A percentile compares a stretch with the other conserved stretches of the same genome.
Evolutionary conservation across 2,329 filamentous ascomycete species (phyloP).

Genomic region (Ceratocystis papillata): DNA sequence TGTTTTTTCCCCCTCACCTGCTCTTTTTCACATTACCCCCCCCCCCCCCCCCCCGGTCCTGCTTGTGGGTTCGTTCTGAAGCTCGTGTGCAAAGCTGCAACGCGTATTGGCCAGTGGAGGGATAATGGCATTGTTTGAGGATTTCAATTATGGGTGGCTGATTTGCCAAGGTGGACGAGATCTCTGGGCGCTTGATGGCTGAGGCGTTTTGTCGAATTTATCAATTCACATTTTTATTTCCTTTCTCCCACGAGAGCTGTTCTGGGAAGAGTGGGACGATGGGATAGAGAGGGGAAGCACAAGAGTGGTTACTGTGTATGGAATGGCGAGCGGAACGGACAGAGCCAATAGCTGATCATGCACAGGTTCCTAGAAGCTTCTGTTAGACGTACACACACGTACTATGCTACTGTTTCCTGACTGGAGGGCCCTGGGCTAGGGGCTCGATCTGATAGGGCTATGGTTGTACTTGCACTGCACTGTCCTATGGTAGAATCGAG

Average conservation of each 20-base stretch:
- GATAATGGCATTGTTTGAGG: constrained; percentile 8
- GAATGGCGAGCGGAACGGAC: not conserved
- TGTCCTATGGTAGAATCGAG: not conserved
- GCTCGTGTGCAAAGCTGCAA: constrained; percentile 12
- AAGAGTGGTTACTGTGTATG: constrained; percentile 1
- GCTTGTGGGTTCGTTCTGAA: not conserved
- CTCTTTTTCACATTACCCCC: no score
- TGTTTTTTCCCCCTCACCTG: no score
- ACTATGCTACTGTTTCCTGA: no score
- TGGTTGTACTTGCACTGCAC: not conserved
- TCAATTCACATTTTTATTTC: not conserved
- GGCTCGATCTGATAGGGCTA: not conserved
- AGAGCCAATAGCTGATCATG: not conserved
- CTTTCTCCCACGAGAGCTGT: no score
- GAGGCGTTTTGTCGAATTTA: not conserved
- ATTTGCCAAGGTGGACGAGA: not conserved
- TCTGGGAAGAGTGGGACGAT: not conserved
- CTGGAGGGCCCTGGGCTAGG: not conserved
- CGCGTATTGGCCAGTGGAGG: not conserved
- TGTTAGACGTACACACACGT: not conserved
- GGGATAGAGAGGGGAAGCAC: not conserved
- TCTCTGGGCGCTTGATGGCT: not conserved
- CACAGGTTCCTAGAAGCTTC: not conserved
- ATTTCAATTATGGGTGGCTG: not conserved
- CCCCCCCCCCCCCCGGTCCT: not conserved